Conservation (phyloP, 306 rosid genomes). For the Comarum palustre region DNA sequence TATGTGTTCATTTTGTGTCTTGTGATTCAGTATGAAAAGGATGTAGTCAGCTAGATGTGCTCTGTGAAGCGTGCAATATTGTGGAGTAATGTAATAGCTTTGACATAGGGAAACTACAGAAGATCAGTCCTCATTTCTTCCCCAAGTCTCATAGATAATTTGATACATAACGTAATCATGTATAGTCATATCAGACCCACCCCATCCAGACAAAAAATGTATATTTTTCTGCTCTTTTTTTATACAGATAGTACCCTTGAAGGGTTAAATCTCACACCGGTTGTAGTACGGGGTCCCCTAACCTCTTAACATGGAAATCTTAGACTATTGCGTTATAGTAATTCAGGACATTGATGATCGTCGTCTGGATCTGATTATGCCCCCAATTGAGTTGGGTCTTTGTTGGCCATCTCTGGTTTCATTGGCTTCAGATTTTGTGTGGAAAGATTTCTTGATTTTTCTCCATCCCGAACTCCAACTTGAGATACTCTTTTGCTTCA, state of each 20-base stretch:
- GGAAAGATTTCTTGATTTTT: slow-evolving; percentile 71
- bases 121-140: not conserved
- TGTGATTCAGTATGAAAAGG: not conserved
- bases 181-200: not conserved
- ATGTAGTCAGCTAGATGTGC: not conserved
- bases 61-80: not conserved
- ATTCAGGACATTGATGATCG: slow-evolving; percentile 53
- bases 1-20: not conserved
- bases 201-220: not conserved
- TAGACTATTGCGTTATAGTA: slow-evolving; percentile 6
- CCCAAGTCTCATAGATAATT: slow-evolving; percentile 4
- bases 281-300: slow-evolving; percentile 11
- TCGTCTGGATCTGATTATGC: slow-evolving; percentile 37
- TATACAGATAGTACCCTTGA: slow-evolving; percentile 5
- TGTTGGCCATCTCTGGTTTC: slow-evolving; percentile 41
- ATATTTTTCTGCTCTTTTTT: not conserved
- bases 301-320: not conserved
- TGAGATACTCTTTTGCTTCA: slow-evolving; percentile 42
- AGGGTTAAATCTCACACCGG: slow-evolving; percentile 18
- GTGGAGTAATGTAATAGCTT: not conserved
- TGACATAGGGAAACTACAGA: not conserved
- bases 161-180: not conserved
- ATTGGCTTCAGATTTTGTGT: slow-evolving; percentile 46
- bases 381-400: slow-evolving; percentile 28
- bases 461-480: slow-evolving; percentile 69